These are phyloP conservation scores for Lepiota venenata DNA, from an alignment of 768 basidiomycete species.

Conservation along the genomic window DNA sequence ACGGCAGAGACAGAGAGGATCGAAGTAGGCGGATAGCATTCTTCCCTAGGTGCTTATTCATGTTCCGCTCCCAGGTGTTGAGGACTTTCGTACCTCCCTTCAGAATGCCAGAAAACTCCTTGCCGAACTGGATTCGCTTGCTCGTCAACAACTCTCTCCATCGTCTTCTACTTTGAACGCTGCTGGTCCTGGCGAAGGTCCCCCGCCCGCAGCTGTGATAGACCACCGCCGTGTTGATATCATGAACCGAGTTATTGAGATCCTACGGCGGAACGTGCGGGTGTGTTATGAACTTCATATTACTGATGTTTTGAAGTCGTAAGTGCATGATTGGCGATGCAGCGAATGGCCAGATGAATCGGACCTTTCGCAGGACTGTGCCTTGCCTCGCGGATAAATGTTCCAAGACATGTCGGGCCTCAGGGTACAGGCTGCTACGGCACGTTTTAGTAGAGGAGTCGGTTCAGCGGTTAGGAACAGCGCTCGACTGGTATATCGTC, in stretches of 20 bases:
- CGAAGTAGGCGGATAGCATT: slow-evolving; percentile 36
- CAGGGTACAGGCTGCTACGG: slow-evolving; percentile 81
- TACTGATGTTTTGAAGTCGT: slow-evolving; percentile 74
- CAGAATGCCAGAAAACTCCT: slow-evolving; percentile 60
- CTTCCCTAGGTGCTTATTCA: neutral
- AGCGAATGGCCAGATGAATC: neutral
- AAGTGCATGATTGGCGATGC: slow-evolving; percentile 24
- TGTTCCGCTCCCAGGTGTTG: slow-evolving; percentile 28
- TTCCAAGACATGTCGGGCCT: slow-evolving; percentile 71
- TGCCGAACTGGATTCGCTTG: slow-evolving; percentile 48
- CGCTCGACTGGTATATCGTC: slow-evolving; percentile 88
- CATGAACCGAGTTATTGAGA: slow-evolving; percentile 61
- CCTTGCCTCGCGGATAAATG: slow-evolving; percentile 75
- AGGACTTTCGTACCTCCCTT: slow-evolving; percentile 73
- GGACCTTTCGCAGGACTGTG: slow-evolving; percentile 49
- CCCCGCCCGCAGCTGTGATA: slow-evolving; percentile 34
- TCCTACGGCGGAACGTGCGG: slow-evolving; percentile 67
- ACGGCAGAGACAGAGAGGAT: slow-evolving; percentile 20
- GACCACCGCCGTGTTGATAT: slow-evolving; percentile 58
- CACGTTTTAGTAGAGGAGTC: slow-evolving; percentile 77
- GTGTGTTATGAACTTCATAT: slow-evolving; percentile 76
- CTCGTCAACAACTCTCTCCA: slow-evolving; percentile 30
- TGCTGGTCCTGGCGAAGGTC: slow-evolving; percentile 22
- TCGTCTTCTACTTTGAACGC: slow-evolving; percentile 32
- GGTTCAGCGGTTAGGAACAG: slow-evolving; percentile 59